Percentiles rank a stretch among this genome's conserved stretches.
Evolutionary conservation across 2,329 filamentous ascomycete genomes (phyloP).

Genomic region (Botryosphaeria dothidea): DNA sequence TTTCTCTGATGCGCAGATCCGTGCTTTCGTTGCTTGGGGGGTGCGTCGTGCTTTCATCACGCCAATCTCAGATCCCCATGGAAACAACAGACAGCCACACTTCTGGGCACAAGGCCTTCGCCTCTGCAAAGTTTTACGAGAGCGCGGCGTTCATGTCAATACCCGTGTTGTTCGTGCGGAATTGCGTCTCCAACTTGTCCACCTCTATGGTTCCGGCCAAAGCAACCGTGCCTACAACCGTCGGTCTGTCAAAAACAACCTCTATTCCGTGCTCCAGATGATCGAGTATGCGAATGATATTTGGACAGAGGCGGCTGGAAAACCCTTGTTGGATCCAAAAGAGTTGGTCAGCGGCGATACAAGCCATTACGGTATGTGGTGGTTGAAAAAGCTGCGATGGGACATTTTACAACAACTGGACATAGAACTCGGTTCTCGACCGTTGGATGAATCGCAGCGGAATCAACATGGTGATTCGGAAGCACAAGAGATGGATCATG

Average conservation of each 20-base stretch:
- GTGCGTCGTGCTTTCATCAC: slow-evolving; percentile 32
- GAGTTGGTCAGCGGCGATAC: not conserved
- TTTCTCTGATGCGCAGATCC: slow-evolving; percentile 28
- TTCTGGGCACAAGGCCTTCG: slow-evolving; percentile 33
- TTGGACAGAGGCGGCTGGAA: not conserved
- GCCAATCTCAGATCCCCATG: slow-evolving; percentile 20
- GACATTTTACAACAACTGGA: not conserved
- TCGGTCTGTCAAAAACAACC: not conserved
- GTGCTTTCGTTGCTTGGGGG: slow-evolving; percentile 37
- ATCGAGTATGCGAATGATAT: not conserved
- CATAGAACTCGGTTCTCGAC: not conserved
- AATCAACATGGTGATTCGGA: not conserved
- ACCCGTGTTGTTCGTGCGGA: slow-evolving; percentile 21
- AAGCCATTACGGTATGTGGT: not conserved
- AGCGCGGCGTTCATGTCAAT: slow-evolving; percentile 31
- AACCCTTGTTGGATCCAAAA: slow-evolving; percentile 1
- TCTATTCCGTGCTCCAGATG: slow-evolving; percentile 2
- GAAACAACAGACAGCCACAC: slow-evolving; percentile 28
- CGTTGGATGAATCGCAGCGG: not conserved
- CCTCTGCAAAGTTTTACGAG: slow-evolving; percentile 31
- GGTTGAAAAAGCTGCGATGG: not conserved
- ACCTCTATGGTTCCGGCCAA: slow-evolving; percentile 29
- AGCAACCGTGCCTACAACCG: not conserved
- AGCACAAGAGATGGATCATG: not conserved
- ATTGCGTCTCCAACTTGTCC: slow-evolving; percentile 30